Base-by-base conservation (phyloP, 208 protist genomes). In the Acanthamoeba sp. region DNA sequence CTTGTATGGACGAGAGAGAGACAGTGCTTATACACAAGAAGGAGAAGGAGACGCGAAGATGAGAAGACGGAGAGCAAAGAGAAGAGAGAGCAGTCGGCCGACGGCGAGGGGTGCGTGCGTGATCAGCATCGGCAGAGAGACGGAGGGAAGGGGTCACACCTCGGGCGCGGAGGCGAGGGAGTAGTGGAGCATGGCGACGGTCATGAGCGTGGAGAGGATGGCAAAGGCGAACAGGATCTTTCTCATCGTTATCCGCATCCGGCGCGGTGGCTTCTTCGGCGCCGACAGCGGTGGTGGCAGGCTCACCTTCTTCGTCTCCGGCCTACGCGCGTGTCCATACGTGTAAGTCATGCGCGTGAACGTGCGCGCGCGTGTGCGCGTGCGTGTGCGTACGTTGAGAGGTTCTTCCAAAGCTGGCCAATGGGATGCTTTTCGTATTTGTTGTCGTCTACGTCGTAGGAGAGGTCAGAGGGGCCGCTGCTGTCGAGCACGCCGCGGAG, bases 401-500 rank as follows among this genome's bases (percentile, higher is more conserved):
- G 20, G 32, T 85, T 85, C 48, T 85, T 85, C 76, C 76, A 91
- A 4, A 91, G 84, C 34, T 91, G 84, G 22, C 50, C 59, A n/a
- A 91, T 91, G 27, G 55, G 29, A 42, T 91, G 84, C 84, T 91
- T 91, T 9, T 71, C 59, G 84, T 91, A 91, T 71, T 91, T 91
- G 84, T 91, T 71, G 27, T 91, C 84, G 27, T 91, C 84, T 20
- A 73, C 84, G 24, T 91, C 84, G 38, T 91, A 64, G 0, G 76
- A 16, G 27, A n/a, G 20, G 24, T n/a, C 55, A 24, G 34, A 6
- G 1, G 34, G 3, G 20, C 55, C 52, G 22, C 34, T 34, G 36
- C 34, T 16, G 24, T 45, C 29, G 34, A 45, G 24, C 36, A 4
- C 16, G 55, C 59, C 29, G n/a, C 36, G 50, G 4, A 64, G 9